A percentile compares a stretch with the other conserved stretches of the same genome.
These are phyloP conservation scores for Lasiosphaeria miniovina DNA, from an alignment of 495 filamentous ascomycete genomes.

Conservation along the genomic window DNA sequence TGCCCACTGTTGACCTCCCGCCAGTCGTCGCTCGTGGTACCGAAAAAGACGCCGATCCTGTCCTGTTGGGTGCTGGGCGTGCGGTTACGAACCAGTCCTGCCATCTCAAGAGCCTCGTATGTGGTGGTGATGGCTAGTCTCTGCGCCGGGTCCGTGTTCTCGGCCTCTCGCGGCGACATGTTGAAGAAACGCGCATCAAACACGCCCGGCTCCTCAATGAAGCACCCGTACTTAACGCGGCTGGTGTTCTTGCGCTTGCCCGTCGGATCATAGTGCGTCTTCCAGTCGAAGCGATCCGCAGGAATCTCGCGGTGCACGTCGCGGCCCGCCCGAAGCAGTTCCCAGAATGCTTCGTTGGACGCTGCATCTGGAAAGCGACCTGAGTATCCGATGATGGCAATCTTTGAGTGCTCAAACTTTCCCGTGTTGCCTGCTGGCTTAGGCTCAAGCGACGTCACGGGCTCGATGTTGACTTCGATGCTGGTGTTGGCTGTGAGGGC, in stretches of 20 bases:
- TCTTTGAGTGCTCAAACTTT: conserved; percentile 18
- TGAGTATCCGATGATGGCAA: conserved; percentile 67
- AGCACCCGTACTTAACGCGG: conserved; percentile 70
- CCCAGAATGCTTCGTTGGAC: conserved; percentile 58
- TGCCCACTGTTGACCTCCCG: conserved; percentile 72
- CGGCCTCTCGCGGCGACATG: conserved; percentile 80
- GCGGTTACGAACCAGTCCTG: conserved; percentile 69
- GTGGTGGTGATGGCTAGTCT: conserved; percentile 70
- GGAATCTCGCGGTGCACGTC: conserved; percentile 54
- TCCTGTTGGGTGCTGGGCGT: conserved; percentile 70
- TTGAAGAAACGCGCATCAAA: conserved; percentile 82
- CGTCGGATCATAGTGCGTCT: conserved; percentile 66
- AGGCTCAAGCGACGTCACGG: neutral
- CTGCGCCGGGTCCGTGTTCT: conserved; percentile 76
- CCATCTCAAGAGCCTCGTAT: conserved; percentile 79
- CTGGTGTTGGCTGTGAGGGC: neutral
- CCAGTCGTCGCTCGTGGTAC: conserved; percentile 77
- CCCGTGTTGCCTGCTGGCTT: neutral
- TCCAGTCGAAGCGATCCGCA: conserved; percentile 63
- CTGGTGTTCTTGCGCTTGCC: conserved; percentile 66
- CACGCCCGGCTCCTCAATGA: conserved; percentile 66
- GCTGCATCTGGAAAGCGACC: conserved; percentile 59
- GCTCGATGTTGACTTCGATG: neutral
- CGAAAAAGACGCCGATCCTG: conserved; percentile 77
- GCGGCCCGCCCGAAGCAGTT: conserved; percentile 57